These are phyloP conservation scores for Fagopyrum homotropicum DNA, from an alignment of 148 eudicot genomes.

Conservation along the genomic window DNA sequence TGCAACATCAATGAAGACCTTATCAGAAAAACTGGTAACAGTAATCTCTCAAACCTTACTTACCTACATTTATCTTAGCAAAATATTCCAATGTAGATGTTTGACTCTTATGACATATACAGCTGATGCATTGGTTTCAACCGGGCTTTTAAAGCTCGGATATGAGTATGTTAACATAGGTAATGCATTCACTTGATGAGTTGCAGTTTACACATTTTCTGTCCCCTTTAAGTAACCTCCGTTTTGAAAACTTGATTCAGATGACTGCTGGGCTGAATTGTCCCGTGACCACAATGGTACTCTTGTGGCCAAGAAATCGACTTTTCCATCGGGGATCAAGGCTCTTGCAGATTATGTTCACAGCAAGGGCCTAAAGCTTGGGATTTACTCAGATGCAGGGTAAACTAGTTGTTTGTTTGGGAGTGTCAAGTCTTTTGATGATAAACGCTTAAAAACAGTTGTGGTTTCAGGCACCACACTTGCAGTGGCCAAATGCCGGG, in stretches of 20 bases:
- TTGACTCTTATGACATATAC: slow-evolving; percentile 6
- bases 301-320: slow-evolving; percentile 47
- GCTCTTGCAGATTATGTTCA: slow-evolving; percentile 88
- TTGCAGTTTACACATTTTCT: not conserved
- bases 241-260: slow-evolving; percentile 25
- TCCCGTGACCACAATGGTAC: slow-evolving; percentile 55
- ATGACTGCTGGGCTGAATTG: slow-evolving; percentile 93
- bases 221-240: not conserved
- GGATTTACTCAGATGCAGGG: slow-evolving; percentile 91
- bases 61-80: not conserved
- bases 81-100: not conserved
- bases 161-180: slow-evolving; percentile 71
- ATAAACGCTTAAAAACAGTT: too few relatives aligned
- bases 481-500: slow-evolving; percentile 76
- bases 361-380: slow-evolving; percentile 67
- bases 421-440: too few relatives aligned
- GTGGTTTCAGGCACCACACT: slow-evolving; percentile 34
- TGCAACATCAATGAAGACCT: slow-evolving; percentile 26
- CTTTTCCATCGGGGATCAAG: slow-evolving; percentile 81
- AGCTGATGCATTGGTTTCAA: slow-evolving; percentile 79
- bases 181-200: slow-evolving; percentile 16
- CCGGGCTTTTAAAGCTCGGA: slow-evolving; percentile 69
- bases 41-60: not conserved
- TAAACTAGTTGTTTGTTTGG: slow-evolving; percentile 12
- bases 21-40: slow-evolving; percentile 30